These are phyloP conservation scores for Zarea fungicola DNA, from an alignment of 2,329 filamentous ascomycete species.

Conservation along the genomic window DNA sequence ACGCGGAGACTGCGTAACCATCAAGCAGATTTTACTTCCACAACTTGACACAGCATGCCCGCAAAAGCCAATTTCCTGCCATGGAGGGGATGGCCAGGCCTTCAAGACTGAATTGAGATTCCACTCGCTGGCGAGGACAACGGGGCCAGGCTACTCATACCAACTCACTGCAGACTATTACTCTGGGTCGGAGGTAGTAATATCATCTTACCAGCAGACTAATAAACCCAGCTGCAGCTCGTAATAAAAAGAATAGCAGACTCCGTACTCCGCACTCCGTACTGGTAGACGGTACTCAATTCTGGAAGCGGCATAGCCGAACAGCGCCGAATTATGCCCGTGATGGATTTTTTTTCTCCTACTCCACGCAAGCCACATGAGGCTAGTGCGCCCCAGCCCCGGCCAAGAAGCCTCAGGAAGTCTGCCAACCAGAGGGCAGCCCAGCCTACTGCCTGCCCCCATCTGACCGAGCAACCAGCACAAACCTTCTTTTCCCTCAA, in stretches of 20 bases:
- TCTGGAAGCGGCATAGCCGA: neutral
- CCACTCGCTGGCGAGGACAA: too few species aligned
- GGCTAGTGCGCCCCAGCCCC: neutral
- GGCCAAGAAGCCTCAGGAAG: neutral
- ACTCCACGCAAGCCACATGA: neutral
- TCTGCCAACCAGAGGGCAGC: neutral
- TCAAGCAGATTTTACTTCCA: too few species aligned
- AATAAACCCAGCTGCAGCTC: neutral
- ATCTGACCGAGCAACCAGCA: conserved; percentile 7
- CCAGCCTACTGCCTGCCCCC: neutral
- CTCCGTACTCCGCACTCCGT: too few species aligned
- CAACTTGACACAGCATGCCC: too few species aligned
- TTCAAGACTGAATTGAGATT: too few species aligned
- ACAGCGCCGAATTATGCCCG: conserved; percentile 11
- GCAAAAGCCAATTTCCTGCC: too few species aligned
- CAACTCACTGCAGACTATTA: neutral
- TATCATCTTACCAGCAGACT: neutral
- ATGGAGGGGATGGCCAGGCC: too few species aligned
- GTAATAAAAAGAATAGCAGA: too few species aligned
- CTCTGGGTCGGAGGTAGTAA: conserved; percentile 5
- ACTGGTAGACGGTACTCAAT: too few species aligned
- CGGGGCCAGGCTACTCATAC: neutral
- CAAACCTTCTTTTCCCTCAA: conserved; percentile 13
- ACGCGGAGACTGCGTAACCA: too few species aligned
- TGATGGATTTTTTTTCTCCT: neutral